Evolutionary conservation across 1,284 basidiomycete genomes (phyloP), one percentile per base, ranked within the genome.

Genomic region (Caloboletus firmus): DNA sequence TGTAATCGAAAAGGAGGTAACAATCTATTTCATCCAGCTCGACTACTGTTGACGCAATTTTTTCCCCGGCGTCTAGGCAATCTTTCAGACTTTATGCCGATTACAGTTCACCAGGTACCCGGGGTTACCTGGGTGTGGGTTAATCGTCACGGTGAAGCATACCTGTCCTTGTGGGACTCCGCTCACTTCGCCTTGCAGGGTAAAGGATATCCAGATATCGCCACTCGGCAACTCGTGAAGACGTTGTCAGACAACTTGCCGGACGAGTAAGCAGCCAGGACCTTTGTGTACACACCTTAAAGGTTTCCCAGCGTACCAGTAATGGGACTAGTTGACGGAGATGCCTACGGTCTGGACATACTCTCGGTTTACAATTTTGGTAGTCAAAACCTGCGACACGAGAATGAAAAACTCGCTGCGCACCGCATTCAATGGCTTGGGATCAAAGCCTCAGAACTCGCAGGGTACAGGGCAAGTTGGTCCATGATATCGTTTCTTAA

Each of bases 121-220:
- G 0, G 63, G 66, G 10, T 67, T 85, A 42, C 79, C 80, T 5
- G 85, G 84, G 1, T 71, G 74, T 43, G 89, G 91, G 1, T 64
- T 93, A 24, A 74, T 91, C 35, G 78, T 93, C 59, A 93, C 91
- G 6, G 89, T 87, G 48, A 55, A 49, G 59, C 18, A 30, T 26
- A 0, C 37, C 22, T 22, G 7, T 31, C 32, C 28, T 30, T 28
- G 17, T 51, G n/a, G 35, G 22, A 47, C 11, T 13, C 26, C 8
- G 17, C 48, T 67, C 49, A 71, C 49, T 30, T 28, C 4, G 7
- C 20, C 28, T 17, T 45, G 15, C 62, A 95, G 93, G 95, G 95
- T 3, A 96, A 96, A 72, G 95, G 95, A 1, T 97, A 95, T 70
- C 94, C 95, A 0, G 95, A 97, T 65, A 70, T 96, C 2, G 87